These are phyloP conservation scores for Chenopodium berlandieri DNA, from an alignment of 148 eudicot species.

Conservation along the genomic window DNA sequence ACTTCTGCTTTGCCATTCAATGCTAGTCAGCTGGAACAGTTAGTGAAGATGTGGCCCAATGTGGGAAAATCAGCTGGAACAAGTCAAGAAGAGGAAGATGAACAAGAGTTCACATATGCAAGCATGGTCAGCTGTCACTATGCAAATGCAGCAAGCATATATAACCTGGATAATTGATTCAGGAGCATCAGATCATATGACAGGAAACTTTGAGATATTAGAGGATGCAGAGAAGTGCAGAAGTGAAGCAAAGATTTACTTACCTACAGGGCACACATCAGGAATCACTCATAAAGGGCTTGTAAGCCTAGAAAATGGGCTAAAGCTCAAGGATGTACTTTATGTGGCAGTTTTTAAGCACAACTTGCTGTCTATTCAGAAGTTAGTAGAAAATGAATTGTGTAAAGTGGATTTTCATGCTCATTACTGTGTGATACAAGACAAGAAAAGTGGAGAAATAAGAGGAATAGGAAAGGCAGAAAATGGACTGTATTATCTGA, in stretches of 20 bases:
- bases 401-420: background rate
- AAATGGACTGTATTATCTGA: background rate
- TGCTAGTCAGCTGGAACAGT: no score
- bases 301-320: background rate
- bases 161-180: background rate
- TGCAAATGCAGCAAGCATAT: background rate
- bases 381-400: background rate
- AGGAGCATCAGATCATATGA: background rate
- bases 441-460: accelerated
- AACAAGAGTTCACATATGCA: background rate
- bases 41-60: no score
- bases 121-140: background rate
- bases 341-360: background rate
- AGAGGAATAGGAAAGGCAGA: background rate
- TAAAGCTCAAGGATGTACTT: background rate
- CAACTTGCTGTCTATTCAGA: background rate
- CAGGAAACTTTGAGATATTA: background rate
- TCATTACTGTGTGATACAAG: no score
- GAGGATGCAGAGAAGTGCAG: background rate
- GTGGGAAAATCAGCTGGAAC: no score
- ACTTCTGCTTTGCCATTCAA: no score
- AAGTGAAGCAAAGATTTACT: background rate
- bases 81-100: background rate
- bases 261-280: background rate
- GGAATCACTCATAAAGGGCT: no score